phyloP scores from a whole-genome alignment of 805 yeast species.

The Dipodascus albidus region DNA sequence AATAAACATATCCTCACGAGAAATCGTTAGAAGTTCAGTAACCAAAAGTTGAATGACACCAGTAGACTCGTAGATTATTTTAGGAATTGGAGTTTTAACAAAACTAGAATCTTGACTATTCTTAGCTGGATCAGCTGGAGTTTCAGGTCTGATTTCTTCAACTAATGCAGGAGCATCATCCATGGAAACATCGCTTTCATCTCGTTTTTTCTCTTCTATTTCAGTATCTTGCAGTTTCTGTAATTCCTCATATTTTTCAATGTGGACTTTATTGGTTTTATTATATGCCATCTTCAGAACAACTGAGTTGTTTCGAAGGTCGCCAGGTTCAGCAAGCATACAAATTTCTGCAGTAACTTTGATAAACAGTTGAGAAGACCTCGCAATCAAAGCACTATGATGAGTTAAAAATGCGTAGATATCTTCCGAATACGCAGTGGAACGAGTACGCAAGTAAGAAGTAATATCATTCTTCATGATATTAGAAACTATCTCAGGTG shows the following conservation, averaged over 20 bases:
- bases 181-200: slow-evolving; percentile 24
- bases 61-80: slow-evolving; percentile 20
- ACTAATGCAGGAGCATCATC: slow-evolving; percentile 15
- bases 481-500: slow-evolving; percentile 35
- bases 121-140: slow-evolving; percentile 8
- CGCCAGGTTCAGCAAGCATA: slow-evolving; percentile 12
- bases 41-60: slow-evolving; percentile 57
- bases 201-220: slow-evolving; percentile 12
- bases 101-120: slow-evolving; percentile 13
- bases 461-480: slow-evolving; percentile 42
- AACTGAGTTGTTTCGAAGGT: not conserved
- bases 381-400: slow-evolving; percentile 19
- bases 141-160: slow-evolving; percentile 4
- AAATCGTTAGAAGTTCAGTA: slow-evolving; percentile 48
- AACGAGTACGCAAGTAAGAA: slow-evolving; percentile 25
- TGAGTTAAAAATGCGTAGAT: slow-evolving; percentile 16
- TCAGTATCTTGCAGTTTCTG: slow-evolving; percentile 2
- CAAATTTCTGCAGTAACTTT: slow-evolving; percentile 27
- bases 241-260: not conserved
- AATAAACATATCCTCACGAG: slow-evolving; percentile 29
- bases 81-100: not conserved
- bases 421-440: slow-evolving; percentile 20
- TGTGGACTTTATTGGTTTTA: not conserved
- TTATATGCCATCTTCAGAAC: not conserved
- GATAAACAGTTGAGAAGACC: slow-evolving; percentile 39